These are phyloP conservation scores for Talaromyces proteolyticus DNA, from an alignment of 495 filamentous ascomycete species.

Conservation along the genomic window DNA sequence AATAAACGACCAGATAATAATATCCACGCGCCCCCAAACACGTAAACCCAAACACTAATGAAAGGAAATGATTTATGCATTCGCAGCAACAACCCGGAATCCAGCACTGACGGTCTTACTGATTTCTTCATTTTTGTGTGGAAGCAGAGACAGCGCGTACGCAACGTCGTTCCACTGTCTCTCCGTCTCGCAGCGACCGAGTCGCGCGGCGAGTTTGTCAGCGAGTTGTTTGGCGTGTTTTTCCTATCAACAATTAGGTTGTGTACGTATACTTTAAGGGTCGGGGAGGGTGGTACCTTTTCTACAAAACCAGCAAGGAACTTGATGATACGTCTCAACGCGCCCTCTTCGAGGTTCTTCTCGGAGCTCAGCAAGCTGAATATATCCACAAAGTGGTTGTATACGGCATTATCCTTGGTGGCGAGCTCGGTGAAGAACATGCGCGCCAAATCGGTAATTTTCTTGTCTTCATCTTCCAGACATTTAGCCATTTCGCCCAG, in stretches of 20 bases:
- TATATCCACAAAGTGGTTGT: conserved; percentile 99
- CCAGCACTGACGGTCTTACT: conserved; percentile 74
- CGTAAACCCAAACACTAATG: neutral
- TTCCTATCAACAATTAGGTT: conserved; percentile 50
- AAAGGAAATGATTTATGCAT: no score
- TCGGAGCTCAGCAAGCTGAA: conserved; percentile 88
- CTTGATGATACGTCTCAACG: conserved; percentile 77
- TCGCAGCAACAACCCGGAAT: conserved; percentile 73
- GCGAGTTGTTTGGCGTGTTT: conserved; percentile 97
- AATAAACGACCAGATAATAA: neutral
- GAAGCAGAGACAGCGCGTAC: conserved; percentile 80
- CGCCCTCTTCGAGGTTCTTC: conserved; percentile 72
- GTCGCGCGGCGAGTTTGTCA: conserved; percentile 83
- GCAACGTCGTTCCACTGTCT: conserved; percentile 96
- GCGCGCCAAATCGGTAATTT: conserved; percentile 84
- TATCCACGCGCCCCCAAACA: conserved; percentile 1
- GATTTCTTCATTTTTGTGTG: conserved; percentile 98
- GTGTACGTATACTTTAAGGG: neutral
- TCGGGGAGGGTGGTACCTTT: conserved; percentile 57
- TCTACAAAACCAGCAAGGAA: conserved; percentile 95
- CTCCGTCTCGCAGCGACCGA: conserved; percentile 83
- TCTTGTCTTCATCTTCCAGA: conserved; percentile 88
- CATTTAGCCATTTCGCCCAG: conserved; percentile 99
- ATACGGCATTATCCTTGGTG: conserved; percentile 97
- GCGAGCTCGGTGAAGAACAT: conserved; percentile 99